Evolutionary conservation across 306 rosid species (phyloP).

Genomic region (Prunus mume): DNA sequence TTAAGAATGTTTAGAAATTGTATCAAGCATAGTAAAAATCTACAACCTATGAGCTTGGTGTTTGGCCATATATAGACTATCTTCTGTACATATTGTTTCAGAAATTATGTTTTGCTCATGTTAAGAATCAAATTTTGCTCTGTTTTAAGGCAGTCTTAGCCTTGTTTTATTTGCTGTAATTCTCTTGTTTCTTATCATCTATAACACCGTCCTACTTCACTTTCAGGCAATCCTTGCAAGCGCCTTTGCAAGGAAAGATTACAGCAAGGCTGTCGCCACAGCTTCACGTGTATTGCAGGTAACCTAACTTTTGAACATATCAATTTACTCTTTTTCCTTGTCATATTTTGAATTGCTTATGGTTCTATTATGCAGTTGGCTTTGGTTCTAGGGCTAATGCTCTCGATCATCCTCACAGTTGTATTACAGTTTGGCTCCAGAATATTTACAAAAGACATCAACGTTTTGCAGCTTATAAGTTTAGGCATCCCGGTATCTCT

Average conservation of each 20-base stretch:
- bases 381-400: slow-evolving; percentile 29
- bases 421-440: slow-evolving; percentile 22
- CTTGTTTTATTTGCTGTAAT: not conserved
- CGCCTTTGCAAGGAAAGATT: slow-evolving; percentile 80
- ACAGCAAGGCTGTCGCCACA: slow-evolving; percentile 54
- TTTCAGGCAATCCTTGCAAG: slow-evolving; percentile 84
- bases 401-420: slow-evolving; percentile 20
- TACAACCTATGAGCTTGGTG: not conserved
- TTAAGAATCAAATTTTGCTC: not conserved
- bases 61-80: not conserved
- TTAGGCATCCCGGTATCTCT: slow-evolving; percentile 37
- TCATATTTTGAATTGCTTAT: not conserved
- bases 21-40: not conserved
- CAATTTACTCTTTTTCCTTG: not conserved
- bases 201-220: not conserved
- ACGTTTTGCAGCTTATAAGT: slow-evolving; percentile 31
- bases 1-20: not conserved
- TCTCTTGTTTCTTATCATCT: not conserved
- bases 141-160: not conserved
- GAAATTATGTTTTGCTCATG: too few relatives aligned
- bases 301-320: not conserved
- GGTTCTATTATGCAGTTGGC: slow-evolving; percentile 33
- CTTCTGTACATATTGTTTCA: not conserved
- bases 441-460: slow-evolving; percentile 29
- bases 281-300: slow-evolving; percentile 85